phyloP scores from a whole-genome alignment of 805 yeast genomes.

The Metschnikowia drakensbergensis region DNA sequence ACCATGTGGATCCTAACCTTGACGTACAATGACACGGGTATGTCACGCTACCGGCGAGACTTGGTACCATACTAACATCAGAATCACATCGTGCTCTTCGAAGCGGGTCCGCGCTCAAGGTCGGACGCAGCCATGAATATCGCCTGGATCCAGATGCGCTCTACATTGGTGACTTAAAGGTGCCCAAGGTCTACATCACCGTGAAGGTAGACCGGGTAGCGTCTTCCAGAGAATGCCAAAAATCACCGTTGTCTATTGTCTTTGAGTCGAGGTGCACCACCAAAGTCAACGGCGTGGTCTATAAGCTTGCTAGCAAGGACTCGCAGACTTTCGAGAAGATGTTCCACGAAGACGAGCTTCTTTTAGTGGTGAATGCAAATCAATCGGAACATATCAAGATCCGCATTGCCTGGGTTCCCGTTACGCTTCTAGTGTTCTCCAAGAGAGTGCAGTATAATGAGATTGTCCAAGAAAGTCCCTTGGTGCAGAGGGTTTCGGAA shows the following conservation, averaged over 20 bases:
- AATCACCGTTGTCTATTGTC: conserved; percentile 20
- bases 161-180: conserved; percentile 26
- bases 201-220: conserved; percentile 10
- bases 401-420: conserved; percentile 21
- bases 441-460: conserved; percentile 14
- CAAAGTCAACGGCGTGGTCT: conserved; percentile 24
- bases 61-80: conserved; percentile 17
- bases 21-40: conserved; percentile 12
- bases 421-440: conserved; percentile 16
- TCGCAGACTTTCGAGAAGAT: conserved; percentile 8
- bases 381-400: conserved; percentile 17
- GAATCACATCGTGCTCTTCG: conserved; percentile 14
- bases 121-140: conserved; percentile 30
- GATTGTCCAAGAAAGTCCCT: conserved; percentile 13
- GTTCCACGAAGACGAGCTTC: conserved; percentile 8
- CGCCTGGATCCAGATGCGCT: conserved; percentile 19
- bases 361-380: conserved; percentile 16
- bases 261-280: conserved; percentile 31
- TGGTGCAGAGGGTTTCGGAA: conserved; percentile 7
- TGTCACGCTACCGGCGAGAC: conserved; percentile 15
- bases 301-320: conserved; percentile 19
- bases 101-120: conserved; percentile 9
- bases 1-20: conserved; percentile 19
- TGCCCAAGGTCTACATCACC: conserved; percentile 30
- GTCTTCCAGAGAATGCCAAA: background rate